Base-by-base conservation (phyloP, 345 rosid species). In the Theobroma cacao region DNA sequence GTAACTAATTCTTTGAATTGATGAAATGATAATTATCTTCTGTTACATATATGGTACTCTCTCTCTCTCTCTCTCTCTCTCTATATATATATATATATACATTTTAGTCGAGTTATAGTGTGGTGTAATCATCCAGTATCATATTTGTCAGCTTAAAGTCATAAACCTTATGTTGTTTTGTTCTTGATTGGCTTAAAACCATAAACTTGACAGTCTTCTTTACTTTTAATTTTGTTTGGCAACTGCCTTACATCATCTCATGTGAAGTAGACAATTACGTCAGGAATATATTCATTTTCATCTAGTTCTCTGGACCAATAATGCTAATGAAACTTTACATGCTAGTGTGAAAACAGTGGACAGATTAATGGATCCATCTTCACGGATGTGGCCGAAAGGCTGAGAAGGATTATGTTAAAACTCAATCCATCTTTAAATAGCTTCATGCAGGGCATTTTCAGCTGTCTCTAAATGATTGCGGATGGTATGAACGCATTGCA, bases 1-100 rank as follows among this genome's bases (percentile, higher is more conserved):
- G 7, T 30, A 43, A 30, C 48, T 63, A 45, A 55, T 85, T 82
- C 79, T 78, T 75, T 83, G 40, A 75, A 79, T 30, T 15, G 53
- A 75, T 50, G 38, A 78, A 82, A 76, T n/a, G 62, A 75, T 40
- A 58, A 33, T 53, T 55, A 33, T 72, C 52, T 77, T 67, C 56
- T 1, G 5, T 28, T 40, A 45, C 17, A 36, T 65, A 34, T 65
- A 20, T 38, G 26, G 28, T 30, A 0, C n/a, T 38, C 48, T 3
- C 7, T 65, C 47, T 64, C 26, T 64, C 2, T 36, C 2, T 61
- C 67, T 31, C 41, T 15, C n/a, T 62, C 67, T 0, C n/a, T n/a
- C n/a, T n/a, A n/a, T n/a, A n/a, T n/a, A n/a, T n/a, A n/a, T n/a
- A n/a, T n/a, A n/a, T n/a, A n/a, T n/a, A 36, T 3, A 20, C 20